Base-by-base conservation (phyloP, 371 early-diverging fungal species). In the Mortierella sp. region DNA sequence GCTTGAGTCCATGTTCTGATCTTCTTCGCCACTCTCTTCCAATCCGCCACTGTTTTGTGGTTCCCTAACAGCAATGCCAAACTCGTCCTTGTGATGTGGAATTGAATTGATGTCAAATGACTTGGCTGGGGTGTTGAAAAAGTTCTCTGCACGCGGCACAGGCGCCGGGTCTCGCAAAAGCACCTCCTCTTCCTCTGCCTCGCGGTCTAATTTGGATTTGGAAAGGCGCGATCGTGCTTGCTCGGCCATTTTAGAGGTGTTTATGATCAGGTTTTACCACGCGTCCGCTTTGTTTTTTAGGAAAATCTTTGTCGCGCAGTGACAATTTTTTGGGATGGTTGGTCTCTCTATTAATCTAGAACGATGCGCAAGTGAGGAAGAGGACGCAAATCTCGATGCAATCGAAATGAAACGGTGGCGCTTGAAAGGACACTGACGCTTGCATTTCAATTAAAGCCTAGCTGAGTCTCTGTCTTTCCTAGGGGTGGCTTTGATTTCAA, bases 171-270 rank as follows among this genome's bases (percentile, higher is more conserved):
- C 23, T 15, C 61, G 66, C 40, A 60, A 26, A 4, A 61, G n/a
- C 19, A 29, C 49, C 42, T 61, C 63, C 32, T 26, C 26, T 22
- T 49, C 58, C 22, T 56, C 35, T 2, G 12, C 47, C 17, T 47
- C 47, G 10, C 23, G 29, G 49, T 43, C 29, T 15, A 26, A 19
- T 26, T 40, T 54, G 26, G 66, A 56, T 35, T 61, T 61, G 15
- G 64, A 32, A 47, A 56, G 62, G 55, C 68, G 73, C 58, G 73
- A 62, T 32, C 34, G 45, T 26, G 58, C 58, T 7, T 49, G 62
- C 61, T 64, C 66, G 22, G 71, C 58, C 71, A 40, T 37, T 42
- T 3, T 42, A 32, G 26, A 4, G 3, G 10, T 13, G 23, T 37
- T 57, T 57, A n/a, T 7, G 57, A 57, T 57, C 57, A 57, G 37